A percentile compares a stretch with the other conserved stretches of the same genome.
Conservation (phyloP, 78 protist genomes). For the Protostelium mycophagum region DNA sequence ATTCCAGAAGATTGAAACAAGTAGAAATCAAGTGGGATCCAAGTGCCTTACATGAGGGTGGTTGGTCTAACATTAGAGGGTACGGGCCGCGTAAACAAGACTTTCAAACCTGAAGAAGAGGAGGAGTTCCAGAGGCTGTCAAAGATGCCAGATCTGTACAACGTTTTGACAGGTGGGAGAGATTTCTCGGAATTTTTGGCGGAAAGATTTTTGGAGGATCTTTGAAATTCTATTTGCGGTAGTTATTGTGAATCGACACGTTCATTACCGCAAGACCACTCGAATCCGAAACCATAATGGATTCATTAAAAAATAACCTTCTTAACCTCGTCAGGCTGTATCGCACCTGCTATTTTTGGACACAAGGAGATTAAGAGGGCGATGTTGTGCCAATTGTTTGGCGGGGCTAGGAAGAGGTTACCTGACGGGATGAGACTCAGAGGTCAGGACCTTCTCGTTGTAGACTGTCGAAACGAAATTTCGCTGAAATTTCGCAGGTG, state of each 20-base stretch:
- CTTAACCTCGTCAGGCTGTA: too few species aligned
- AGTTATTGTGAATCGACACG: too few species aligned
- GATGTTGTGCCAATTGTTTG: slow-evolving; percentile 89
- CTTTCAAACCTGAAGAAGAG: slow-evolving; percentile 70
- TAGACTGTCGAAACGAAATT: neutral
- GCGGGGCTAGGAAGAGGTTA: slow-evolving; percentile 86
- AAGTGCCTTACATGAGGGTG: slow-evolving; percentile 74
- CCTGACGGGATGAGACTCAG: slow-evolving; percentile 93
- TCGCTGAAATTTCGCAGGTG: slow-evolving; percentile 22
- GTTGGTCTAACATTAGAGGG: slow-evolving; percentile 48
- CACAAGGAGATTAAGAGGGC: slow-evolving; percentile 92
- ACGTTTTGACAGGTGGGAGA: slow-evolving; percentile 40
- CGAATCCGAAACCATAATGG: too few species aligned
- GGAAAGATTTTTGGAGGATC: too few species aligned
- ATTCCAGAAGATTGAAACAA: neutral
- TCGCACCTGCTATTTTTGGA: slow-evolving; percentile 97
- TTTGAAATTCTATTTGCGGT: too few species aligned
- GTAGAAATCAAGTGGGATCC: slow-evolving; percentile 27
- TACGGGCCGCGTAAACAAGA: slow-evolving; percentile 15
- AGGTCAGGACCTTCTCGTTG: slow-evolving; percentile 56
- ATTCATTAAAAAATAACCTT: too few species aligned
- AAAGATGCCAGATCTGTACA: slow-evolving; percentile 37
- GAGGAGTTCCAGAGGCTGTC: slow-evolving; percentile 47
- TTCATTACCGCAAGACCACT: too few species aligned
- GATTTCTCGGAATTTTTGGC: too few species aligned